phyloP scores from a whole-genome alignment of 2,329 filamentous ascomycete genomes.

The Microdochium trichocladiopsis region DNA sequence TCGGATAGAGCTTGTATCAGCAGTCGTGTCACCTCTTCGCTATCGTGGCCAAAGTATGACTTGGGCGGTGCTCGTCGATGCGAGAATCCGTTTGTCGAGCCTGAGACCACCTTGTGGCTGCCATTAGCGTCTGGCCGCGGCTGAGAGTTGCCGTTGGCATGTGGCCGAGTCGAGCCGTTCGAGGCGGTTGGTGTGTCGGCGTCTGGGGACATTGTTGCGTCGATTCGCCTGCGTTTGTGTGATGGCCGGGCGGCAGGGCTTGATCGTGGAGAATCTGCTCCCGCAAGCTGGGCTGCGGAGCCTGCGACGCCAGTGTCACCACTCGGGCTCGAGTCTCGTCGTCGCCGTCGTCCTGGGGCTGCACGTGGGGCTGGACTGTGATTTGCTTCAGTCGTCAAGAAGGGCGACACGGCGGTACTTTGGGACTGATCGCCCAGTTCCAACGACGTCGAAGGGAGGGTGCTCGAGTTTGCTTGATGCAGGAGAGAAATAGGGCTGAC shows the following conservation, averaged over 20 bases:
- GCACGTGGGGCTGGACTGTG: slow-evolving; percentile 7
- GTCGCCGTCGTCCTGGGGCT: not conserved
- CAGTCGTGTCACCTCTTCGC: slow-evolving; percentile 88
- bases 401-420: not conserved
- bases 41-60: slow-evolving; percentile 74
- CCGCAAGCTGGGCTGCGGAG: slow-evolving; percentile 11
- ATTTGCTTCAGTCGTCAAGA: not conserved
- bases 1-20: slow-evolving; percentile 87
- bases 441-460: not conserved
- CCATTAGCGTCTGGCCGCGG: slow-evolving; percentile 42
- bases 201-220: slow-evolving; percentile 57
- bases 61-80: slow-evolving; percentile 18
- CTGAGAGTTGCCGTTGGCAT: slow-evolving; percentile 49
- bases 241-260: slow-evolving; percentile 22
- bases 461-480: not conserved
- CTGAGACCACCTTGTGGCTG: slow-evolving; percentile 30
- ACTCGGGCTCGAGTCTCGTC: not conserved
- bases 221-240: slow-evolving; percentile 52
- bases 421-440: not conserved
- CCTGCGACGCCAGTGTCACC: slow-evolving; percentile 4
- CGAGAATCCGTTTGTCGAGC: slow-evolving; percentile 48
- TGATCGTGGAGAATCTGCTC: slow-evolving; percentile 12
- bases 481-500: not conserved
- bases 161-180: slow-evolving; percentile 45
- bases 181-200: slow-evolving; percentile 38